Base-by-base conservation (phyloP, 2,329 filamentous ascomycete species). In the Didymellaceae sp. region DNA sequence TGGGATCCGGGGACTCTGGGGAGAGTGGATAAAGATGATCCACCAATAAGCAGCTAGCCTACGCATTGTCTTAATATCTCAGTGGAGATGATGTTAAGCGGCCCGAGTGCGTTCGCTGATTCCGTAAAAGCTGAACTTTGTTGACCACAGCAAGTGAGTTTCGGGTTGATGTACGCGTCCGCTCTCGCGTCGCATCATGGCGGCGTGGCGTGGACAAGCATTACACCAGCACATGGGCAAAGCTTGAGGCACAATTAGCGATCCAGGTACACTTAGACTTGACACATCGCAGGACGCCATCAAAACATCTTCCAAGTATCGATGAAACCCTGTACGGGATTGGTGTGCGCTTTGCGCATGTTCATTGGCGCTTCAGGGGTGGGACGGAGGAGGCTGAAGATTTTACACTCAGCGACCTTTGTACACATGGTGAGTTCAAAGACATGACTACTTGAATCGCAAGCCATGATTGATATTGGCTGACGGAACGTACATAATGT, bases 21-120 rank as follows among this genome's bases (percentile, higher is more conserved):
- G 58, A 53, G 45, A 18, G 35, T 48, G 53, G 45, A 37, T n/a
- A 20, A 31, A 50, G 18, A 61, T 48, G 54, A 58, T 63, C 57
- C 60, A 63, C 60, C 60, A 63, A 62, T 62, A 31, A 54, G 14
- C 13, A 4, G 14, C n/a, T 17, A 13, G 16, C 5, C 13, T 25
- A 20, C 21, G n/a, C 6, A 30, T 6, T 14, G 21, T 9, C 9
- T 25, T 17, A 6, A 16, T 32, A 20, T 8, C 21, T 21, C 24
- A 21, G 11, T 4, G 18, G 35, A 51, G 30, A 45, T 45, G 35
- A 41, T 17, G 5, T 21, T 24, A 3, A 24, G 5, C 7, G 4
- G 10, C 2, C 28, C 31, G 10, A 13, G 24, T 20, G 16, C 17
- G 18, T 20, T 3, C 22, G 3, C 6, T 14, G 8, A 17, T 13